Conservation (phyloP, 2,329 filamentous ascomycete species). For the Alternaria alternata region DNA sequence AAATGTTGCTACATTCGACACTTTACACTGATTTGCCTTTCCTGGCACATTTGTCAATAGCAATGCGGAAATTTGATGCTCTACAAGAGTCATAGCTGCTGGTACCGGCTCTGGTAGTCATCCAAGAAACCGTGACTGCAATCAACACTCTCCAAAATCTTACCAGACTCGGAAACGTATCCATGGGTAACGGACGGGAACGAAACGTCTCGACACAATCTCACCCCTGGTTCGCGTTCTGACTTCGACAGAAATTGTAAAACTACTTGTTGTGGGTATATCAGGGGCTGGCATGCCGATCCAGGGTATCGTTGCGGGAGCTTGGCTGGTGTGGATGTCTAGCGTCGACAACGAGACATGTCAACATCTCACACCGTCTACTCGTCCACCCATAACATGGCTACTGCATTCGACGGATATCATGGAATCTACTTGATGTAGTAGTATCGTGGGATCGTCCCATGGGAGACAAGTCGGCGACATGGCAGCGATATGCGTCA, state of each 20-base stretch:
- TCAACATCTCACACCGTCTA: slow-evolving; percentile 10
- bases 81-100: slow-evolving; percentile 3
- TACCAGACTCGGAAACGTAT: neutral
- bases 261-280: neutral
- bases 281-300: slow-evolving; percentile 5
- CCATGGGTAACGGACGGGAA: slow-evolving; percentile 5
- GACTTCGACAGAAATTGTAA: neutral
- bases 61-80: neutral
- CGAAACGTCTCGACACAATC: neutral
- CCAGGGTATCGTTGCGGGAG: slow-evolving; percentile 9
- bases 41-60: neutral
- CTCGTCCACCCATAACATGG: slow-evolving; percentile 9
- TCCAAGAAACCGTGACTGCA: neutral
- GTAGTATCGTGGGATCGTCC: slow-evolving; percentile 7
- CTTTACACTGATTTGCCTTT: slow-evolving; percentile 5
- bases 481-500: slow-evolving; percentile 10
- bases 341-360: slow-evolving; percentile 8
- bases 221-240: neutral
- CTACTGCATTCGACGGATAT: slow-evolving; percentile 8
- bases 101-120: slow-evolving; percentile 3
- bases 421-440: slow-evolving; percentile 4
- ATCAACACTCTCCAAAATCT: neutral
- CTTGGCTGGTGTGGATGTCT: slow-evolving; percentile 10
- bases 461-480: slow-evolving; percentile 10
- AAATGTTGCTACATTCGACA: slow-evolving; percentile 9